A percentile compares a stretch with the other conserved stretches of the same genome.
phyloP scores from a whole-genome alignment of 371 early-diverging fungal genomes.

The Mortierella sp. region DNA sequence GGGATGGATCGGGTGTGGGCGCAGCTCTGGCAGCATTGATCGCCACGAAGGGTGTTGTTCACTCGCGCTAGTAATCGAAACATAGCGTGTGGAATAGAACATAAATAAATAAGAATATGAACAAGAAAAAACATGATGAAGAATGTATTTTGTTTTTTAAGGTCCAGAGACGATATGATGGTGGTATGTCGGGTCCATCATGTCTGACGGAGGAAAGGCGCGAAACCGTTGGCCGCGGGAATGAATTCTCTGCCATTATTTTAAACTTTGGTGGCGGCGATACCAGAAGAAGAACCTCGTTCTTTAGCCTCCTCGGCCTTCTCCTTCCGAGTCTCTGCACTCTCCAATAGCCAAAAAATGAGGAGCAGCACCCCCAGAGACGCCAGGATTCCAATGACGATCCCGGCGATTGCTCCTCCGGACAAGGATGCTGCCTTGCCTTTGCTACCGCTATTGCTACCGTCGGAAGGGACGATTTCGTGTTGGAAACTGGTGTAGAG shows the following conservation, averaged over 20 bases:
- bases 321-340: too few relatives aligned
- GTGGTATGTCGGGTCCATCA: neutral
- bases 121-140: neutral
- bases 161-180: neutral
- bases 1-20: slow-evolving; percentile 61
- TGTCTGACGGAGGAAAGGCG: neutral
- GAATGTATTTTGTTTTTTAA: neutral
- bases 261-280: too few relatives aligned
- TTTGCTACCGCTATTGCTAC: too few relatives aligned
- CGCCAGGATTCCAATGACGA: too few relatives aligned
- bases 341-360: too few relatives aligned
- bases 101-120: neutral
- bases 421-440: too few relatives aligned
- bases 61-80: neutral
- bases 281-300: too few relatives aligned
- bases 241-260: neutral
- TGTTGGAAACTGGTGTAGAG: neutral
- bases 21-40: slow-evolving; percentile 57
- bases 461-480: too few relatives aligned
- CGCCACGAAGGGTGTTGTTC: slow-evolving; percentile 21
- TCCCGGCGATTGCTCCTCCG: too few relatives aligned
- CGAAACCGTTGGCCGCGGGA: neutral
- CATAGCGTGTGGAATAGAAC: neutral
- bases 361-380: too few relatives aligned
- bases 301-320: too few relatives aligned